Conservation (phyloP, 305 asterid species). For the Fraxinus sp. region DNA sequence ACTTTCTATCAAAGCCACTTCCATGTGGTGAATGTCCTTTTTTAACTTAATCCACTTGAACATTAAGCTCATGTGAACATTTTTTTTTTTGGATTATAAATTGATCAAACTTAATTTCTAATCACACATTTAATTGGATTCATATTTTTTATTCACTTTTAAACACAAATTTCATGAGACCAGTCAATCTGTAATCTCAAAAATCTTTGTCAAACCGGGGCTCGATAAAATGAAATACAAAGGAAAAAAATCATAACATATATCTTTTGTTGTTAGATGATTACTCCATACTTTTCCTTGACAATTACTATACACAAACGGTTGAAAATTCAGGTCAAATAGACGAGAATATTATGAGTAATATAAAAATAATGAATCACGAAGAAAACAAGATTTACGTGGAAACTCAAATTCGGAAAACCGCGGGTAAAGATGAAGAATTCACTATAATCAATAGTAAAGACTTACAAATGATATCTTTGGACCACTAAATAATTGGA, state of each 20-base stretch:
- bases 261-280: neutral
- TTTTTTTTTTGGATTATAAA: no score
- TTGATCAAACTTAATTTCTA: neutral
- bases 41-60: neutral
- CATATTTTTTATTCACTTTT: neutral
- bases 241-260: neutral
- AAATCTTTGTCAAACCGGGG: neutral
- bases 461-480: no score
- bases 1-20: neutral
- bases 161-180: neutral
- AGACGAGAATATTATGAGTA: no score
- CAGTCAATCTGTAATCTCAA: neutral
- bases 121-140: neutral
- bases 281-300: neutral
- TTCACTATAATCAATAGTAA: no score
- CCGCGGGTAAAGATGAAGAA: no score
- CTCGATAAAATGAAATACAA: neutral
- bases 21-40: neutral
- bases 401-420: no score
- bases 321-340: no score
- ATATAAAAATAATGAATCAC: no score
- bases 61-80: neutral
- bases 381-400: no score
- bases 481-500: no score
- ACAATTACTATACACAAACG: neutral